Conservation (phyloP, 257 asterid species). For the Jaltomata sinuosa region DNA sequence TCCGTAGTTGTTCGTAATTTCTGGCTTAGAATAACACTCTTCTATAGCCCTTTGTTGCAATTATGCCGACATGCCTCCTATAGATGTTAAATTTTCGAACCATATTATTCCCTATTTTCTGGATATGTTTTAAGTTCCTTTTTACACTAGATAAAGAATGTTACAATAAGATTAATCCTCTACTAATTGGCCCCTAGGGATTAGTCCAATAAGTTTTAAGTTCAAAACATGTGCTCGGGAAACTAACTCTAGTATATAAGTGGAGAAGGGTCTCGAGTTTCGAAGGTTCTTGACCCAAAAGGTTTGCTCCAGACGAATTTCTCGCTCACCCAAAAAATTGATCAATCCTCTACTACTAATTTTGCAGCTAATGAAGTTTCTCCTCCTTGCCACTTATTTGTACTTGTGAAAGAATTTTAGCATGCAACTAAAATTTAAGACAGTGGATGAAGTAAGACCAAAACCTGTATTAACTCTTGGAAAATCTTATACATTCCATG, state of each 20-base stretch:
- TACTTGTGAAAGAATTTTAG: background rate
- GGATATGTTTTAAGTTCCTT: background rate
- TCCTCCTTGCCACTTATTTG: background rate
- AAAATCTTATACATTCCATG: background rate
- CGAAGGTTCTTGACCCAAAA: background rate
- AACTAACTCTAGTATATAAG: background rate
- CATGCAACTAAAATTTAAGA: background rate
- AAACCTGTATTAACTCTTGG: background rate
- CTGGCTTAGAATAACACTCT: background rate
- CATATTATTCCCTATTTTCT: background rate
- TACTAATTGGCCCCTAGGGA: background rate
- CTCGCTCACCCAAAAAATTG: background rate
- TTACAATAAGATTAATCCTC: background rate
- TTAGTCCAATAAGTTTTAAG: too few relatives aligned
- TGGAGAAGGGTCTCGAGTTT: background rate
- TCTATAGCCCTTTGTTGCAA: background rate
- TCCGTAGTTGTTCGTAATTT: background rate
- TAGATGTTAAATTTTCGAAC: background rate
- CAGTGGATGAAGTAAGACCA: background rate
- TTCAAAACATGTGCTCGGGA: too few relatives aligned
- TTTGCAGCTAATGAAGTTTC: background rate
- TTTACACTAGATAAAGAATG: background rate
- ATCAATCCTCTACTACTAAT: background rate
- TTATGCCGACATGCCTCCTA: background rate
- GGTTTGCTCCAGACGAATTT: background rate